Base-by-base conservation (phyloP, 768 basidiomycete genomes). In the Russula sp. region DNA sequence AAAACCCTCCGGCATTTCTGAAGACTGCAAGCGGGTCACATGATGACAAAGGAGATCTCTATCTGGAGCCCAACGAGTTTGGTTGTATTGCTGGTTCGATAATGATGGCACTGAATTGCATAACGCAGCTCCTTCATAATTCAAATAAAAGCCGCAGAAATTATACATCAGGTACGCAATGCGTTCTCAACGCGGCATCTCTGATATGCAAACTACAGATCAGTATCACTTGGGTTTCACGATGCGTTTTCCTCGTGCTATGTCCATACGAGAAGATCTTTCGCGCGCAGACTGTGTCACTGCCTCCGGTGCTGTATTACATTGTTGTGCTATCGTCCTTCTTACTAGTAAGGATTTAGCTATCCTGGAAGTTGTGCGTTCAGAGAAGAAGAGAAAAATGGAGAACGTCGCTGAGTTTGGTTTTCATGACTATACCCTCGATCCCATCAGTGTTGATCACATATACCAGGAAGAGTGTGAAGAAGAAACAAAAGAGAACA, bases 61-160 rank as follows among this genome's bases (percentile, higher is more conserved):
- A 95, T 74, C 81, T 98, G 48, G 86, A 91, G 54, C 95, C 96
- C 16, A 82, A 88, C 69, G 88, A 97, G 95, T 96, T 70, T 70
- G 64, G 83, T 53, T 50, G 6, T 34, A 57, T 5, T 52, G 11
- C 36, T 13, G 24, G 49, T 52, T 51, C 32, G 6, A 22, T 20
- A 28, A 14, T 52, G 22, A 8, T 72, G 38, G 16, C 40, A 38
- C 53, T 64, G 36, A 58, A 36, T 60, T 57, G 28, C 42, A 42
- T n/a, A 53, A 16, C 48, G 20, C 64, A 97, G 95, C 69, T 97
- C 96, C 0, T 98, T 99, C 74, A 89, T 98, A 40, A 64, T 98
- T 69, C 90, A 90, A 70, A 84, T 98, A 61, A 98, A 98, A 75
- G 96, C 92, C 0, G 91, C 95, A 0, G 94, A 98, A 73, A 92